Evolutionary conservation across 2,329 filamentous ascomycete species (phyloP).

Genomic region (Botryotinia calthae): DNA sequence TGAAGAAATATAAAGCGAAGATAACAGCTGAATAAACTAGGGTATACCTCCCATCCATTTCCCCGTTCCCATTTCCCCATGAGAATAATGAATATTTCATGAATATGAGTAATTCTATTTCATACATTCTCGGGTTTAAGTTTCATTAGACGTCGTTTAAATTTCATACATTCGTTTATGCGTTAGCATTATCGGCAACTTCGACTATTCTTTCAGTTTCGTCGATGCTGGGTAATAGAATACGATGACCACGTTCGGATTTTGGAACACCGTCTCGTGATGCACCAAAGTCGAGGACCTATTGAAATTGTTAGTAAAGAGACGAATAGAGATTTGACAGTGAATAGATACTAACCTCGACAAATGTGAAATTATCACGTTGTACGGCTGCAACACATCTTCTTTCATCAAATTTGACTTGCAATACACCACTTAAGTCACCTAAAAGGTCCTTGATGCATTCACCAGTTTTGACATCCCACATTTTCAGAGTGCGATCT

Average conservation of each 20-base stretch:
- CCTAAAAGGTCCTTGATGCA: constrained; percentile 91
- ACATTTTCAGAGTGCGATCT: constrained; percentile 96
- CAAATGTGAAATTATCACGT: constrained; percentile 86
- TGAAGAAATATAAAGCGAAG: constrained; percentile 4
- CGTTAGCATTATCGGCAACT: constrained; percentile 8
- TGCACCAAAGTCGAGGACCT: constrained; percentile 98
- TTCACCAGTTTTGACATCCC: constrained; percentile 89
- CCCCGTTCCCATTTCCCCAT: constrained; percentile 22
- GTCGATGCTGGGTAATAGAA: constrained; percentile 45
- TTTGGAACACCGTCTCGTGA: constrained; percentile 80
- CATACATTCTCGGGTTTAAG: constrained; percentile 2
- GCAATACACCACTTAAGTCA: constrained; percentile 95
- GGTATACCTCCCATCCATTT: constrained; percentile 12
- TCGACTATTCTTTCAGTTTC: constrained; percentile 23
- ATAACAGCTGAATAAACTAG: constrained; percentile 6
- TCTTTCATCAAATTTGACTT: constrained; percentile 95
- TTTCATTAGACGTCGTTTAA: constrained; percentile 18
- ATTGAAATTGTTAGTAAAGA: constrained; percentile 38
- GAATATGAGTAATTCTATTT: background rate
- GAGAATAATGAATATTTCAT: background rate
- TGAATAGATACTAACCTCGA: constrained; percentile 67
- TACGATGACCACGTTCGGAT: constrained; percentile 75
- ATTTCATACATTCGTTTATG: constrained; percentile 15
- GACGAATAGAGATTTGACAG: background rate
- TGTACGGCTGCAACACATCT: constrained; percentile 96